These are phyloP conservation scores for Myxozyma geophila DNA, from an alignment of 805 yeast species.

Conservation along the genomic window DNA sequence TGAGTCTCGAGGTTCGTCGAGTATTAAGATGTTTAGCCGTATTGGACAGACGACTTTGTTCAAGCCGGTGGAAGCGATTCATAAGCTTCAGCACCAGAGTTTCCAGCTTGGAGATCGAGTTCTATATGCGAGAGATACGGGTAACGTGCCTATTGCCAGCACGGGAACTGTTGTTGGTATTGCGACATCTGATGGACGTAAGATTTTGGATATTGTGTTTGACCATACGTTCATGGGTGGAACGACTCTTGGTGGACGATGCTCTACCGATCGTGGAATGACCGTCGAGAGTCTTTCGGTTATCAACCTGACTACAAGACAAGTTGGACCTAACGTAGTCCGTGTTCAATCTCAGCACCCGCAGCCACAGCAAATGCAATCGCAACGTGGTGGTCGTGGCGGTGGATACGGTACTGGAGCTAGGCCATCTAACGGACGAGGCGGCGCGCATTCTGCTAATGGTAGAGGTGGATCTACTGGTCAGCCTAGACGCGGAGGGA, in stretches of 20 bases:
- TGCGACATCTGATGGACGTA: constrained; percentile 19
- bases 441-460: background rate
- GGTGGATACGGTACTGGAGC: background rate
- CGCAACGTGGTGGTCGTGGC: constrained; percentile 6
- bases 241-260: constrained; percentile 75
- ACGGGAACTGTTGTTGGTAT: constrained; percentile 83
- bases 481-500: background rate
- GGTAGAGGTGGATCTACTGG: background rate
- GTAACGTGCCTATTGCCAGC: constrained; percentile 84
- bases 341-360: background rate
- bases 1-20: constrained; percentile 40
- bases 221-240: constrained; percentile 86
- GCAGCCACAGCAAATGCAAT: background rate
- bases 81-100: constrained; percentile 70
- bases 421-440: background rate
- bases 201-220: constrained; percentile 70
- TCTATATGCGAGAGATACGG: constrained; percentile 79
- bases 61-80: constrained; percentile 72
- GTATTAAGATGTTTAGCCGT: constrained; percentile 62
- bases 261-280: constrained; percentile 78
- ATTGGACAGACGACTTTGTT: constrained; percentile 85
- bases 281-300: constrained; percentile 80
- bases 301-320: constrained; percentile 74
- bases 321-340: constrained; percentile 43
- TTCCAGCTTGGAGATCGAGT: constrained; percentile 91